phyloP scores from a whole-genome alignment of 1,284 basidiomycete species.

The Papiliotrema laurentii region DNA sequence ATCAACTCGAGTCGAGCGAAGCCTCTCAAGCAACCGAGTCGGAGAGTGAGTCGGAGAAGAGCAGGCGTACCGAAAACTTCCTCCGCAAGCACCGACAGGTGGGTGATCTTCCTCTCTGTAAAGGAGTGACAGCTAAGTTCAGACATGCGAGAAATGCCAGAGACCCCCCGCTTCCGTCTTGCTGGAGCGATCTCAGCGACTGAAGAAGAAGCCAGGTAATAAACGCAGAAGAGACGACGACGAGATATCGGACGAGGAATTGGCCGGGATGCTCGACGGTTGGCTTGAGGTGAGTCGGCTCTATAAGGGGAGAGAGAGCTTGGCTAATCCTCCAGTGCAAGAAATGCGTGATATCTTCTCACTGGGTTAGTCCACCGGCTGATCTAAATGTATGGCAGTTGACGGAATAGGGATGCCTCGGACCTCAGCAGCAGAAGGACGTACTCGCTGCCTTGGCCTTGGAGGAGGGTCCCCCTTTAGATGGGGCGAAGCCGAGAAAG shows the following conservation, averaged over 20 bases:
- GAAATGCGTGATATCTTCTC: conserved; percentile 68
- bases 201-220: conserved; percentile 38
- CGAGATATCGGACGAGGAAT: conserved; percentile 54
- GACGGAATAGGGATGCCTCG: conserved; percentile 55
- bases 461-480: conserved; percentile 43
- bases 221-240: conserved; percentile 52
- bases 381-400: background rate
- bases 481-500: conserved; percentile 38
- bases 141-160: conserved; percentile 40
- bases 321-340: conserved; percentile 53
- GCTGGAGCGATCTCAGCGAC: conserved; percentile 16
- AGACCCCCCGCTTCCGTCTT: conserved; percentile 31
- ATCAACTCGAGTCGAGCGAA: too few relatives aligned
- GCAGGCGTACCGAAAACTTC: background rate
- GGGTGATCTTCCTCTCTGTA: background rate
- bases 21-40: background rate
- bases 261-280: conserved; percentile 60
- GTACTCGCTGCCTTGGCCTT: conserved; percentile 62
- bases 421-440: conserved; percentile 62
- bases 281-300: conserved; percentile 60
- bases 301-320: background rate
- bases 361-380: conserved; percentile 63
- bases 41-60: background rate
- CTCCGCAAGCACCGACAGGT: background rate
- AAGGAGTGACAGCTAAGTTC: background rate